Evolutionary conservation across 257 asterid genomes (phyloP).

Genomic region (Fraxinus quadrangulata): DNA sequence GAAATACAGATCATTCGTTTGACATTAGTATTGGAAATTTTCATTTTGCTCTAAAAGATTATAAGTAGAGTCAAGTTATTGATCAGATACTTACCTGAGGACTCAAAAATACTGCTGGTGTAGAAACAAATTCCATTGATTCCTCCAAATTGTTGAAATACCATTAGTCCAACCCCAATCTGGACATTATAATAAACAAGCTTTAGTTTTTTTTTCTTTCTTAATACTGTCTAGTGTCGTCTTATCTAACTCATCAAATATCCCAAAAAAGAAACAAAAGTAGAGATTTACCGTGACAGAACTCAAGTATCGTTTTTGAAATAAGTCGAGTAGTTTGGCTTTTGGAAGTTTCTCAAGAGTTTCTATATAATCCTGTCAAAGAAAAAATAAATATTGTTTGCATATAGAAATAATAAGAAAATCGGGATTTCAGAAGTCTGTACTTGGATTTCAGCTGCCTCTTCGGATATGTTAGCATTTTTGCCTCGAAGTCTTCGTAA

Average conservation of each 20-base stretch:
- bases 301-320: slow-evolving; percentile 63
- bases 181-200: slow-evolving; percentile 27
- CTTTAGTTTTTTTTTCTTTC: background rate
- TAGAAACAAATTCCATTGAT: slow-evolving; percentile 91
- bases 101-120: slow-evolving; percentile 83
- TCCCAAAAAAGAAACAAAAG: background rate
- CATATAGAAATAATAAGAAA: background rate
- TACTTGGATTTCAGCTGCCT: slow-evolving; percentile 87
- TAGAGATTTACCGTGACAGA: slow-evolving; percentile 63
- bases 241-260: background rate
- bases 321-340: slow-evolving; percentile 70
- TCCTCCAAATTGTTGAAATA: slow-evolving; percentile 92
- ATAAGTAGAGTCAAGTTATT: background rate
- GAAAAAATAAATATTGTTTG: background rate
- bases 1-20: background rate
- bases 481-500: slow-evolving; percentile 68
- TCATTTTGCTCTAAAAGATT: background rate
- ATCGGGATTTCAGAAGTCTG: slow-evolving; percentile 14
- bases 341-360: slow-evolving; percentile 80
- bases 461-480: slow-evolving; percentile 62
- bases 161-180: slow-evolving; percentile 97
- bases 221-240: background rate
- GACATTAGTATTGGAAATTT: background rate
- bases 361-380: slow-evolving; percentile 74
- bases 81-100: slow-evolving; percentile 52